Percentiles rank a stretch among this genome's conserved stretches.
phyloP scores from a whole-genome alignment of 768 basidiomycete genomes.

The Boletus vinaceobasis region DNA sequence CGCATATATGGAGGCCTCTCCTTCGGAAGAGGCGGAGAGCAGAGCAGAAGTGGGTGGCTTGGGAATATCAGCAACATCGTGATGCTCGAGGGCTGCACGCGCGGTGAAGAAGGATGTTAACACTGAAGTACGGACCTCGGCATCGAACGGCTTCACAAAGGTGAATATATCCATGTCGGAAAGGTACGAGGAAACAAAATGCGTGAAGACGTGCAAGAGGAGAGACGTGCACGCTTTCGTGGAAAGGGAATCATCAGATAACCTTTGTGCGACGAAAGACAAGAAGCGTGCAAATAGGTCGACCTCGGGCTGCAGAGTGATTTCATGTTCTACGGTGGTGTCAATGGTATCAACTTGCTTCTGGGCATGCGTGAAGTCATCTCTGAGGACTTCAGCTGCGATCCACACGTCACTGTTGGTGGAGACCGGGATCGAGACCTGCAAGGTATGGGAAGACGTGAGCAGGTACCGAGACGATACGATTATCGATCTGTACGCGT shows the following conservation, averaged over 20 bases:
- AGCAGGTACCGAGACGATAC: neutral
- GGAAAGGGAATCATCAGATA: slow-evolving; percentile 54
- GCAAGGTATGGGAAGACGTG: slow-evolving; percentile 4
- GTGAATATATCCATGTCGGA: slow-evolving; percentile 74
- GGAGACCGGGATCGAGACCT: slow-evolving; percentile 88
- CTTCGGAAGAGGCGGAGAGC: slow-evolving; percentile 55
- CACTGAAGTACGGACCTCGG: slow-evolving; percentile 72
- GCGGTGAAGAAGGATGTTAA: slow-evolving; percentile 79
- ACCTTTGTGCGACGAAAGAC: slow-evolving; percentile 63
- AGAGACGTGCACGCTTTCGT: slow-evolving; percentile 55
- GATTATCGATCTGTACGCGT: slow-evolving; percentile 19
- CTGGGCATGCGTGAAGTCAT: slow-evolving; percentile 76
- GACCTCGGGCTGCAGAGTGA: slow-evolving; percentile 61
- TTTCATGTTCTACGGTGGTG: slow-evolving; percentile 48
- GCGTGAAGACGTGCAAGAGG: slow-evolving; percentile 68
- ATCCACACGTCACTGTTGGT: slow-evolving; percentile 85
- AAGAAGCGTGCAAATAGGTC: slow-evolving; percentile 85
- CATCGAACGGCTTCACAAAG: slow-evolving; percentile 69
- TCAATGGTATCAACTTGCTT: slow-evolving; percentile 56
- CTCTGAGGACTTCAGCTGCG: slow-evolving; percentile 84
- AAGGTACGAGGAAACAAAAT: slow-evolving; percentile 79
- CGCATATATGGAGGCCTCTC: slow-evolving; percentile 78
- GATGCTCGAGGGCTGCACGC: slow-evolving; percentile 62
- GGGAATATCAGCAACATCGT: slow-evolving; percentile 54
- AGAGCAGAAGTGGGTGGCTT: slow-evolving; percentile 63